Evolutionary conservation across 306 rosid species (phyloP).

Genomic region (Medicago truncatula): MtrunA17r5.0-ANR NC_053045.1:59564501-59565000

Average conservation of each 20-base stretch:
- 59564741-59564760: slow-evolving; percentile 91
- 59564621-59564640: slow-evolving; percentile 63
- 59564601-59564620: slow-evolving; percentile 78
- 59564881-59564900: slow-evolving; percentile 88
- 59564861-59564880: slow-evolving; percentile 97
- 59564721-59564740: slow-evolving; percentile 84
- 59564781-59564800: slow-evolving; percentile 66
- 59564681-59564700: slow-evolving; percentile 33
- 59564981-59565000: slow-evolving; percentile 38
- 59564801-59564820: slow-evolving; percentile 10
- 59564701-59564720: slow-evolving; percentile 34
- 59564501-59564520: slow-evolving; percentile 12
- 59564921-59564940: slow-evolving; percentile 37
- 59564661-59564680: slow-evolving; percentile 29
- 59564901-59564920: slow-evolving; percentile 92
- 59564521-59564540: slow-evolving; percentile 40
- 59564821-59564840: slow-evolving; percentile 1
- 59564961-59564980: slow-evolving; percentile 30
- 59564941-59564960: background rate
- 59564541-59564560: slow-evolving; percentile 67
- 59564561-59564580: slow-evolving; percentile 57
- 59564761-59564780: slow-evolving; percentile 85
- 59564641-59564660: slow-evolving; percentile 38
- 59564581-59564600: slow-evolving; percentile 47
- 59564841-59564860: slow-evolving; percentile 48